A percentile compares a stretch with the other conserved stretches of the same genome.
Conservation (phyloP, 2,329 filamentous ascomycete genomes). For the Hymenoscyphus linearis region DNA sequence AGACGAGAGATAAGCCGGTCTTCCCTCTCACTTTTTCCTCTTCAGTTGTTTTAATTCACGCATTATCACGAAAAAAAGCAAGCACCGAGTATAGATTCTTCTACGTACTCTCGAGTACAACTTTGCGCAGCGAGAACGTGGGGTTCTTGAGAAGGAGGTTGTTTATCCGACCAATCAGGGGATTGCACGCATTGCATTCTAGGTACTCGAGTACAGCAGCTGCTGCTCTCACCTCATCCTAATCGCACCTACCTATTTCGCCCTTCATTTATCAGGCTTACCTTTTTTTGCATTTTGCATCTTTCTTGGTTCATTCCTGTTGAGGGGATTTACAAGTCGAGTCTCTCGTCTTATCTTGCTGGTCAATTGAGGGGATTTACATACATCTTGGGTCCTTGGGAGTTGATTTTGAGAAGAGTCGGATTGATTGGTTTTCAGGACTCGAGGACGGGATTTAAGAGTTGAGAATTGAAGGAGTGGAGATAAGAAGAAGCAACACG, state of each 20-base stretch:
- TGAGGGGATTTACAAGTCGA: background rate
- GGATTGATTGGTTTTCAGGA: no score
- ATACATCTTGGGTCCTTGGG: background rate
- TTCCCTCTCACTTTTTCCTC: background rate
- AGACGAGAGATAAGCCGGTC: background rate
- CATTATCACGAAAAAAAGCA: background rate
- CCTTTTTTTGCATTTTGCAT: background rate
- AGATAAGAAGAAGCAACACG: background rate
- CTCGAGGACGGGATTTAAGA: background rate
- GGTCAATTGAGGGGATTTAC: background rate
- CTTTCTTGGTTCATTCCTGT: background rate
- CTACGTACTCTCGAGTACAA: background rate
- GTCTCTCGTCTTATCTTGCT: background rate
- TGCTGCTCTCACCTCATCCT: background rate
- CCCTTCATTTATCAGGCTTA: background rate
- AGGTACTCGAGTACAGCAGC: background rate
- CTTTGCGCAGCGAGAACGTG: background rate
- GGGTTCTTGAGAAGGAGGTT: background rate
- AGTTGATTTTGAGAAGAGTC: background rate
- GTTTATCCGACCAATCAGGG: slow-evolving; percentile 3
- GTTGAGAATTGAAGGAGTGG: background rate
- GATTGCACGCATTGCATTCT: background rate
- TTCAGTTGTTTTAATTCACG: background rate
- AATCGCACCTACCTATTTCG: background rate
- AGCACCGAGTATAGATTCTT: background rate